Evolutionary conservation across 139 green algal species (phyloP).

Genomic region (Medakamo hakoo): DNA sequence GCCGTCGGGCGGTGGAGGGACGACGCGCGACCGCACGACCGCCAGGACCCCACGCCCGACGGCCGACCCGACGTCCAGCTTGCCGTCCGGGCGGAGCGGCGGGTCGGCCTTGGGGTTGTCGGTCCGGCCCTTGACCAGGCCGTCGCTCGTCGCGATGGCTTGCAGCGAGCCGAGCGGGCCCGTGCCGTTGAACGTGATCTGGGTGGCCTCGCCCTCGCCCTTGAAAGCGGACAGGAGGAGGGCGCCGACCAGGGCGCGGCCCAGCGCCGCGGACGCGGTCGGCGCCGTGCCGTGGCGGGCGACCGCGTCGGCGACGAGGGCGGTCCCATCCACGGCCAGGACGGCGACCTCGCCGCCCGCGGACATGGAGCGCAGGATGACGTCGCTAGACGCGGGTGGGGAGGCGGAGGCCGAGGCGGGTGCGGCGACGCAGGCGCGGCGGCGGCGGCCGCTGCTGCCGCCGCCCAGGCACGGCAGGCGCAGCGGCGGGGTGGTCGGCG

Average conservation of each 20-base stretch:
- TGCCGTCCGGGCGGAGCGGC: slow-evolving; percentile 59
- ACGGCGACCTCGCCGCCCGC: slow-evolving; percentile 47
- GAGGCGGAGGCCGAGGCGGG: background rate
- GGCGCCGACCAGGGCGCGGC: slow-evolving; percentile 55
- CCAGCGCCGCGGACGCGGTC: slow-evolving; percentile 71
- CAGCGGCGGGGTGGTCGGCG: no score
- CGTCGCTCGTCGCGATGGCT: slow-evolving; percentile 34
- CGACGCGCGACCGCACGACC: slow-evolving; percentile 44
- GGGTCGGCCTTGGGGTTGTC: slow-evolving; percentile 52
- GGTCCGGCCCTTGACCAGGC: slow-evolving; percentile 53
- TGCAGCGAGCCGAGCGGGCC: slow-evolving; percentile 51
- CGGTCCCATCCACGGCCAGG: slow-evolving; percentile 44
- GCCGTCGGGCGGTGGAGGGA: slow-evolving; percentile 8
- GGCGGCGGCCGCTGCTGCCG: no score
- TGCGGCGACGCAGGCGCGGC: no score
- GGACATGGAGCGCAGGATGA: slow-evolving; percentile 17
- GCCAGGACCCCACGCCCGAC: slow-evolving; percentile 56
- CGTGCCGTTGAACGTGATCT: slow-evolving; percentile 65
- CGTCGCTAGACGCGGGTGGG: background rate
- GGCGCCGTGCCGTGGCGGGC: slow-evolving; percentile 38
- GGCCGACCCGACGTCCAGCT: slow-evolving; percentile 58
- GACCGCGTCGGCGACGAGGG: slow-evolving; percentile 51
- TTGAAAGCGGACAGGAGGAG: slow-evolving; percentile 67
- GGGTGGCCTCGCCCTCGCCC: slow-evolving; percentile 44
- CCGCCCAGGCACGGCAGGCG: no score